Evolutionary conservation across 345 rosid genomes (phyloP).

Genomic region (Eucalyptus caleyi): DNA sequence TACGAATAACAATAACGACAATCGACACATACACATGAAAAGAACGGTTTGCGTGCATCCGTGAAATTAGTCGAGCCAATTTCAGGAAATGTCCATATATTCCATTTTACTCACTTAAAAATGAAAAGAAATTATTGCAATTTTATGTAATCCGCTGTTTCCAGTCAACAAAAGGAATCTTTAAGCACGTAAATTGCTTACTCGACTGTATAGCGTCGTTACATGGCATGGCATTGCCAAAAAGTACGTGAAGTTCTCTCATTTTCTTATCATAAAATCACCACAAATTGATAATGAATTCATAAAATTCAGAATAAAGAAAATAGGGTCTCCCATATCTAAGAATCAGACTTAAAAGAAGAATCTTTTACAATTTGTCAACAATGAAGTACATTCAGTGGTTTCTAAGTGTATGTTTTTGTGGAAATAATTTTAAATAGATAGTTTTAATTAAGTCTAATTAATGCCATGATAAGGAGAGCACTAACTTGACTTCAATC

Average conservation of each 20-base stretch:
- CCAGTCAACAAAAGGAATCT: background rate
- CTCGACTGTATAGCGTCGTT: background rate
- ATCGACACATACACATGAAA: background rate
- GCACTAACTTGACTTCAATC: background rate
- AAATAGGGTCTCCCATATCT: no score
- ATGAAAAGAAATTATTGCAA: background rate
- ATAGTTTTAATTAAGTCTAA: background rate
- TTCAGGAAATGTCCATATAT: background rate
- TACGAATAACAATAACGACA: no score
- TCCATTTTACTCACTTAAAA: background rate
- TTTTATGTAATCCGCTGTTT: background rate
- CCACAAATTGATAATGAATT: background rate
- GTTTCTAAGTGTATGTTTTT: background rate
- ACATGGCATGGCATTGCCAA: background rate
- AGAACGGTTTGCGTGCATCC: no score
- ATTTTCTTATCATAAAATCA: background rate
- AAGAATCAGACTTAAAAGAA: no score
- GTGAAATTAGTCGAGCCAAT: background rate
- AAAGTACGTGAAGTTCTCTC: background rate
- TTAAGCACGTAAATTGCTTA: background rate
- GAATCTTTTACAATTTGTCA: no score
- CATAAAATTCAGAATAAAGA: no score
- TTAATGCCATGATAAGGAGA: no score
- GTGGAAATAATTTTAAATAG: background rate
- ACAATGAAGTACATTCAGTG: no score